Base-by-base conservation (phyloP, 2,329 filamentous ascomycete species). In the Penicillium sumatraense region DNA sequence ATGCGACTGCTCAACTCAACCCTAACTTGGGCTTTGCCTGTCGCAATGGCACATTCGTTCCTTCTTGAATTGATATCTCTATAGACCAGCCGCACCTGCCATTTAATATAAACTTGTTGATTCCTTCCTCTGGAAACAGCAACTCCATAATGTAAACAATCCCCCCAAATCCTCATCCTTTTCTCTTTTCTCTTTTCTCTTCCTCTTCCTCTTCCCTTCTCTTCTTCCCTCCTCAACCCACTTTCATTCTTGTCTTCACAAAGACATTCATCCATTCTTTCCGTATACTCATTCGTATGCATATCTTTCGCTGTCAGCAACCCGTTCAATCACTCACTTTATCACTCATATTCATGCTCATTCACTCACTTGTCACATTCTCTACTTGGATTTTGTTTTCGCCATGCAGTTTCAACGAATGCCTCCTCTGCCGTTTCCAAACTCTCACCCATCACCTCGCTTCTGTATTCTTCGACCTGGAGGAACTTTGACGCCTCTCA, bases 381-480 rank as follows among this genome's bases (percentile, higher is more conserved):
- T 24, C n/a, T 16, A 13, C 21, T 13, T 16, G 21, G 14, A 24
- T 24, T 14, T 56, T 45, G 27, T n/a, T 52, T 35, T 26, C 44
- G 56, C 13, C 38, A 63, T 64, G 62, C 52, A 58, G 51, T 38
- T 20, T 13, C 35, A 21, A 16, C 35, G 5, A 1, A 4, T 18
- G 36, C 36, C 46, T 41, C 23, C 38, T 24, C 29, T 56, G 18
- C 47, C 31, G n/a, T 51, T 38, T 16, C 31, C 46, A 1, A 44
- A 35, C 2, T 21, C 38, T 33, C 67, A 62, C 5, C 66, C 68
- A 20, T 64, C 62, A 18, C 75, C 76, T 3, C 59, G 66, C 13
- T 78, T 73, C 62, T 80, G 73, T 53, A 60, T 80, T 38, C 62
- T 70, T 31, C 71, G 78, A 2, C 67, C 70, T 2, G 72, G 72